A percentile compares a stretch with the other conserved stretches of the same genome.
Conservation (phyloP, 164 flowering plant genomes). For the Berberis thunbergii region DNA sequence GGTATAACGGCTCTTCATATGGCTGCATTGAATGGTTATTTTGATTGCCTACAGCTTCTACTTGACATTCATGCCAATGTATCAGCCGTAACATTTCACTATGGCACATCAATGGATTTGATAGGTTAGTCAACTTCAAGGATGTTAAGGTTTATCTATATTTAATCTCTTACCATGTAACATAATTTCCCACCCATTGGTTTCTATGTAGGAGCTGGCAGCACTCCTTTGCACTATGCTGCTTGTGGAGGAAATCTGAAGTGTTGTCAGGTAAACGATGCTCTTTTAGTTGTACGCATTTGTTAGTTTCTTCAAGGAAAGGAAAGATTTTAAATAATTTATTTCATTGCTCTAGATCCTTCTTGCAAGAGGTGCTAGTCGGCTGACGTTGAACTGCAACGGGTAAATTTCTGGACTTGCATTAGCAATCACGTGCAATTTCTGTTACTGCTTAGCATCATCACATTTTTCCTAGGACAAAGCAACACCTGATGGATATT, state of each 20-base stretch:
- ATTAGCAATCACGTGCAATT: no score
- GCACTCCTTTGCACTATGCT: conserved; percentile 97
- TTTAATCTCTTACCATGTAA: neutral
- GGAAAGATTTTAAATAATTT: conserved; percentile 1
- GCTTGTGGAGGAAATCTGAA: conserved; percentile 95
- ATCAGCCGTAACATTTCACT: conserved; percentile 78
- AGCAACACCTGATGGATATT: neutral
- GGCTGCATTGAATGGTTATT: conserved; percentile 91
- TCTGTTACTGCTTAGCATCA: no score
- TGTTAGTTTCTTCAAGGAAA: neutral
- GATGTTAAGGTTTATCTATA: neutral
- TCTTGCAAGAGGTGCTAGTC: conserved; percentile 84
- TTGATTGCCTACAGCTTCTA: conserved; percentile 82
- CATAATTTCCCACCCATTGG: neutral
- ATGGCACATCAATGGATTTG: conserved; percentile 90
- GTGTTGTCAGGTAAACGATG: conserved; percentile 76
- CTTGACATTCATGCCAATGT: conserved; percentile 76
- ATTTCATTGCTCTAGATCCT: conserved; percentile 55
- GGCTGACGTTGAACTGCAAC: conserved; percentile 73
- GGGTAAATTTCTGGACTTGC: conserved; percentile 44
- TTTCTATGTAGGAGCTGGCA: conserved; percentile 71
- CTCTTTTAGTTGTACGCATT: neutral
- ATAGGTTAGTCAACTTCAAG: conserved; percentile 46
- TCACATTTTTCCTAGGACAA: neutral
- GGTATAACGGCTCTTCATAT: conserved; percentile 92